A percentile compares a stretch with the other conserved stretches of the same genome.
Conservation (phyloP, 345 rosid species). For the Populus euphratica region DNA sequence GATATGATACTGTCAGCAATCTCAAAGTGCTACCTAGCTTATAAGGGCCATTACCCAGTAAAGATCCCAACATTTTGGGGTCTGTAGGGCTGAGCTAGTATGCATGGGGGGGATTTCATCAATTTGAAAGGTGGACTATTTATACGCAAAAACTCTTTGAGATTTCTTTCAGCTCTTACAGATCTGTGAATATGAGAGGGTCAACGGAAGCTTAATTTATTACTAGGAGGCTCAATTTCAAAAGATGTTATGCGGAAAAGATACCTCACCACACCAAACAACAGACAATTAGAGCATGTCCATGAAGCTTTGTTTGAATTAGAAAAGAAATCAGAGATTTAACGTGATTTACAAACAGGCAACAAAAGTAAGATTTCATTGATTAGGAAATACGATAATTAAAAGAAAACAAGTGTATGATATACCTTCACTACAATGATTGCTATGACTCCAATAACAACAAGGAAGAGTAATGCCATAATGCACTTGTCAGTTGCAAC, state of each 20-base stretch:
- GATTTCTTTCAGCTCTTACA: background rate
- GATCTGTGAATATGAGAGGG: background rate
- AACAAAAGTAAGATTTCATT: background rate
- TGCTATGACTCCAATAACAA: slow-evolving; percentile 77
- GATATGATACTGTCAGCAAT: background rate
- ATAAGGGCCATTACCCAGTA: background rate
- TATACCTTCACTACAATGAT: slow-evolving; percentile 88
- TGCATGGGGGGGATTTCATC: background rate
- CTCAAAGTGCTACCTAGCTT: background rate
- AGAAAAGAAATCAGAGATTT: background rate
- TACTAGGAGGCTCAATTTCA: background rate
- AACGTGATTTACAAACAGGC: background rate
- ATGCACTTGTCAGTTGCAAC: slow-evolving; percentile 95
- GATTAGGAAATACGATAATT: background rate
- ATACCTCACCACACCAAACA: background rate
- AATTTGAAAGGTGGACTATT: background rate
- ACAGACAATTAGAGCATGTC: background rate
- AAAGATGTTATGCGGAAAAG: background rate
- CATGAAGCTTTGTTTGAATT: background rate
- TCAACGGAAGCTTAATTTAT: background rate
- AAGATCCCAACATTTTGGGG: background rate
- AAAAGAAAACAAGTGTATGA: background rate
- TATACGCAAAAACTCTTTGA: background rate
- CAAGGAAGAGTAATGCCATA: slow-evolving; percentile 74
- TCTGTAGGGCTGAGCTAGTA: background rate